Percentiles rank a stretch among this genome's conserved stretches.
phyloP scores from a whole-genome alignment of 345 rosid species.

The Populus davidiana region DNA sequence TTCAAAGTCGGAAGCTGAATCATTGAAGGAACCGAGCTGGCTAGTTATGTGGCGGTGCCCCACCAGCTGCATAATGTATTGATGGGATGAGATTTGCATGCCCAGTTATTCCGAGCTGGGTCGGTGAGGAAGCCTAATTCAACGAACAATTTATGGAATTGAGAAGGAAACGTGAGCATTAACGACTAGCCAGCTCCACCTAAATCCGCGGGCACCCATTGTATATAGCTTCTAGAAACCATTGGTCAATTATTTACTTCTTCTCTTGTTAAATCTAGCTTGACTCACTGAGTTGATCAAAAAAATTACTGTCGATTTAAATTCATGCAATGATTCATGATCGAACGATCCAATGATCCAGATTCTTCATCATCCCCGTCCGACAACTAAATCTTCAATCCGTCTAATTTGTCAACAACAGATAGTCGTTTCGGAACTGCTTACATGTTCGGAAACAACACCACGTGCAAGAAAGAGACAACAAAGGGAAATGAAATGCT shows the following conservation, averaged over 20 bases:
- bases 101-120: not conserved
- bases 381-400: no score
- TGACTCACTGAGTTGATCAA: no score
- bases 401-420: no score
- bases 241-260: not conserved
- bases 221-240: not conserved
- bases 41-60: not conserved
- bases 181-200: not conserved
- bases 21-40: not conserved
- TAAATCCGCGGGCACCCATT: not conserved
- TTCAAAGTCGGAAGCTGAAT: not conserved
- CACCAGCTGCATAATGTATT: not conserved
- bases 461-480: no score
- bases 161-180: not conserved
- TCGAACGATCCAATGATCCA: no score
- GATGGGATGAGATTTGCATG: not conserved
- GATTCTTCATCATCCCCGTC: no score
- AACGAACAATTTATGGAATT: not conserved
- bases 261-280: no score
- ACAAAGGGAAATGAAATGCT: no score
- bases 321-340: no score
- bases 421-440: no score
- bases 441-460: no score
- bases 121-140: not conserved
- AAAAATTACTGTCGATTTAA: no score